Evolutionary conservation across 2,329 filamentous ascomycete species (phyloP), one percentile per base, ranked within the genome.

Genomic region (Diaporthe citri): DNA sequence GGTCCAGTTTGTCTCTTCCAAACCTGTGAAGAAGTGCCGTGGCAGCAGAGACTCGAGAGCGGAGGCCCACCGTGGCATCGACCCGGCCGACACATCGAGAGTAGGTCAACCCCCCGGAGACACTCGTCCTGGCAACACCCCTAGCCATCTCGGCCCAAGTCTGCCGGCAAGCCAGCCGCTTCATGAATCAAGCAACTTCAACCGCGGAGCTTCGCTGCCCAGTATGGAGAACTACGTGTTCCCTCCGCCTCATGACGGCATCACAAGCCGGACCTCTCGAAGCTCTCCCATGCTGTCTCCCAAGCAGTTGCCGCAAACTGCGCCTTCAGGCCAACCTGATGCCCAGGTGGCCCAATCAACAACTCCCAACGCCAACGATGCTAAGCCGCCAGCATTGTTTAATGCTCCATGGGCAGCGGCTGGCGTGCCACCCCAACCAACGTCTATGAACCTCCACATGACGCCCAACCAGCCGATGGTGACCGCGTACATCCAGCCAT

Each of bases 1-100:
- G 36, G 76, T 78, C 31, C 77, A 77, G 34, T 78, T 78, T 34
- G 74, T 78, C 55, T 78, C 77, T 36, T 73, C 75, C 28, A 76
- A 78, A 41, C 71, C 74, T 1, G 76, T 78, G 34, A 78, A 78
- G 73, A 78, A 76, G 52, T 56, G 51, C 25, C 72, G 76, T 31
- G 31, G 34, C 55, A 75, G 75, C 70, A 62, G 48, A 39, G 75
- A 76, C 2, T 22, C 64, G 28, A 20, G 56, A 34, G 39, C 69
- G 9, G 60, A 73, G 8, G 43, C 41, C 10, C 46, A 66, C 43
- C 59, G 46, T 36, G 31, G 12, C 25, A 25, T 31, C 20, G n/a
- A 72, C 9, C 39, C 31, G 25, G 28, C 36, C 48, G 67, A 52
- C 31, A n/a, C 28, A 36, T 41, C 22, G 12, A 72, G 28, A n/a